Base-by-base conservation (phyloP, 257 asterid genomes). In the Fraxinus excelsior region DNA sequence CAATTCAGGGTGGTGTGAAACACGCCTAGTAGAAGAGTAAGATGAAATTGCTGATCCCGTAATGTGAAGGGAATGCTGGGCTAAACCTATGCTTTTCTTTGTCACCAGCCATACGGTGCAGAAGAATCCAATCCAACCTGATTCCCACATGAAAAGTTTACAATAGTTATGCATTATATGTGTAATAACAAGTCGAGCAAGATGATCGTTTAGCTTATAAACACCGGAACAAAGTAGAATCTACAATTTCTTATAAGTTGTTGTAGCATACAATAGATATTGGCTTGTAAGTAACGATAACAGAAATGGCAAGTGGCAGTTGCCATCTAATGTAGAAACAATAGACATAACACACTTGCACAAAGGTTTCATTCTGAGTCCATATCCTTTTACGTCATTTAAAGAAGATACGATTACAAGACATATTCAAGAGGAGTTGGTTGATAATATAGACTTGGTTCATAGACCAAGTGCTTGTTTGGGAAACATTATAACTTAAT, bases 101-200 rank as follows among this genome's bases (percentile, higher is more conserved):
- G 90, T 83, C 34, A 72, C 94, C 60, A 91, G 34, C 92, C 93
- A 94, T 70, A 91, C 19, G 4, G 70, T 74, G 81, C 85, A 89
- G 73, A 91, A 88, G 83, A 94, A 87, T 10, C 96, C 98, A 32
- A 94, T 87, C 96, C 97, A 94, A 71, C 95, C 98, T 94, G 94
- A 67, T 71, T 66, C 70, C 2, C 42, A 32, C 67, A 67, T 0
- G 26, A 74, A 56, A 37, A 64, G 67, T 25, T n/a, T 56, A 35
- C 14, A 0, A 40, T 40, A 65, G 28, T 18, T 9, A 56, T 40
- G 16, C 62, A 16, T 5, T 0, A 53, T 53, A 53, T 4, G n/a
- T 7, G 3, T 7, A 18, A 53, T 6, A 40, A 40, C 46, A 40
- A 38, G 46, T 10, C 13, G 3, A 38, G 46, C 12, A 40, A 40